phyloP scores from a whole-genome alignment of 2,329 filamentous ascomycete genomes.

The Xylariomycetidae sp. region DNA sequence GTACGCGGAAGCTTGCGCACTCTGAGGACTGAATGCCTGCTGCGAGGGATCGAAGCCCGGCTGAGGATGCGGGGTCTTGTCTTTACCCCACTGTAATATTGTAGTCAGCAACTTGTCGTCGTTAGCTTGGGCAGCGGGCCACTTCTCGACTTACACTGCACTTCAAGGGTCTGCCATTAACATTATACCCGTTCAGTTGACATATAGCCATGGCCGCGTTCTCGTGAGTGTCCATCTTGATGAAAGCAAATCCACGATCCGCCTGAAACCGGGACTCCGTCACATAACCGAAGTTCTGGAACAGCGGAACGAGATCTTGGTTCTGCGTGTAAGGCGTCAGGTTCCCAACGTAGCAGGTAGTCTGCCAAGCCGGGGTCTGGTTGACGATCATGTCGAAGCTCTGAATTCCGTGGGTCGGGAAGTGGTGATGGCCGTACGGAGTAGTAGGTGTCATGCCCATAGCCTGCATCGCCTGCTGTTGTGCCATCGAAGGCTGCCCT shows the following conservation, averaged over 20 bases:
- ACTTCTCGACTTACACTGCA: constrained; percentile 85
- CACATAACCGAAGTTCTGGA: constrained; percentile 97
- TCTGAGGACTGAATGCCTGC: constrained; percentile 65
- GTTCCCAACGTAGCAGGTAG: constrained; percentile 96
- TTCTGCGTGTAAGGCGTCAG: constrained; percentile 96
- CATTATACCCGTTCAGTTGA: constrained; percentile 95
- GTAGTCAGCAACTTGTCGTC: too few relatives aligned
- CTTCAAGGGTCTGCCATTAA: constrained; percentile 93
- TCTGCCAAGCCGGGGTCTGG: constrained; percentile 97
- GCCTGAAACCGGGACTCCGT: constrained; percentile 97
- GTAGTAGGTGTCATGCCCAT: constrained; percentile 99
- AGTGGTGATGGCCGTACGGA: constrained; percentile 94
- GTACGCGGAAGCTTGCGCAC: constrained; percentile 63
- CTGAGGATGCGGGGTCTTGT: constrained; percentile 72
- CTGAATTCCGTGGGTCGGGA: constrained; percentile 92
- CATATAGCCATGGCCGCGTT: constrained; percentile 98
- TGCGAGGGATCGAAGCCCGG: constrained; percentile 73
- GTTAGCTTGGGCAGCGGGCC: too few relatives aligned
- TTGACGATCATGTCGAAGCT: constrained; percentile 96
- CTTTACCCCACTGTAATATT: constrained; percentile 92
- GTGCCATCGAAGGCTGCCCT: constrained; percentile 96
- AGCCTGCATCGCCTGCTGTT: constrained; percentile 92
- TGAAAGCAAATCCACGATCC: constrained; percentile 94
- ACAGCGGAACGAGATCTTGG: constrained; percentile 92
- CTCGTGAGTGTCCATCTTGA: constrained; percentile 99